These are phyloP conservation scores for Talaromyces marneffei DNA, from an alignment of 2,329 filamentous ascomycete genomes.

Conservation along the genomic window DNA sequence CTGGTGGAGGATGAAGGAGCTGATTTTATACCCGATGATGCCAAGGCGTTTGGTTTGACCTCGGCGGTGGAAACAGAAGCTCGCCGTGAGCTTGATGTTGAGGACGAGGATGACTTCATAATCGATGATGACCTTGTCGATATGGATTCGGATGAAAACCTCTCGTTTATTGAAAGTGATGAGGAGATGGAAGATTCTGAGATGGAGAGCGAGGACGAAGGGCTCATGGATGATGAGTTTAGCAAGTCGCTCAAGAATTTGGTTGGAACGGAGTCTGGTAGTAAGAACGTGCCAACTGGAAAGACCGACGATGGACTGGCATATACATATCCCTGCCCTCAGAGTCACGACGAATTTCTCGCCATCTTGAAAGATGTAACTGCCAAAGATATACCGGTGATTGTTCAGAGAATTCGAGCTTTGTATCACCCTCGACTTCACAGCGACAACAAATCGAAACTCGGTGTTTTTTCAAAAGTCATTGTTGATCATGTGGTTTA, in stretches of 20 bases:
- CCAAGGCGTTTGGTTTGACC: slow-evolving; percentile 57
- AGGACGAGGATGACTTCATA: slow-evolving; percentile 91
- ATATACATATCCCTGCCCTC: slow-evolving; percentile 81
- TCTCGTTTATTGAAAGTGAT: slow-evolving; percentile 36
- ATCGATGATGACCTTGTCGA: slow-evolving; percentile 86
- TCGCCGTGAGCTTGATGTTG: slow-evolving; percentile 58
- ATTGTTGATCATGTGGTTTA: slow-evolving; percentile 54
- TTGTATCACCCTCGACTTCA: slow-evolving; percentile 87
- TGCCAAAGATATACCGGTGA: slow-evolving; percentile 62
- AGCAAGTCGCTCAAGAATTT: not conserved
- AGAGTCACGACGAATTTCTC: slow-evolving; percentile 68
- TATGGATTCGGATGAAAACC: slow-evolving; percentile 58
- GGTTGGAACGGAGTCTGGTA: not conserved
- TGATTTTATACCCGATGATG: slow-evolving; percentile 49
- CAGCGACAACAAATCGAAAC: slow-evolving; percentile 75
- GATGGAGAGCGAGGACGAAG: slow-evolving; percentile 33
- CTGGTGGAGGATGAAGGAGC: slow-evolving; percentile 43
- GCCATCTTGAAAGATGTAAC: slow-evolving; percentile 58
- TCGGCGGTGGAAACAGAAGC: slow-evolving; percentile 39
- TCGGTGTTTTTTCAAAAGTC: slow-evolving; percentile 51
- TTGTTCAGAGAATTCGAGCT: slow-evolving; percentile 83
- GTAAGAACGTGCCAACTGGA: not conserved
- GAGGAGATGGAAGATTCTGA: slow-evolving; percentile 47
- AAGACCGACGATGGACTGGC: slow-evolving; percentile 47
- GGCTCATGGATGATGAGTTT: slow-evolving; percentile 55